Conservation (phyloP, 495 filamentous ascomycete genomes). For the Talaromyces liani region DNA sequence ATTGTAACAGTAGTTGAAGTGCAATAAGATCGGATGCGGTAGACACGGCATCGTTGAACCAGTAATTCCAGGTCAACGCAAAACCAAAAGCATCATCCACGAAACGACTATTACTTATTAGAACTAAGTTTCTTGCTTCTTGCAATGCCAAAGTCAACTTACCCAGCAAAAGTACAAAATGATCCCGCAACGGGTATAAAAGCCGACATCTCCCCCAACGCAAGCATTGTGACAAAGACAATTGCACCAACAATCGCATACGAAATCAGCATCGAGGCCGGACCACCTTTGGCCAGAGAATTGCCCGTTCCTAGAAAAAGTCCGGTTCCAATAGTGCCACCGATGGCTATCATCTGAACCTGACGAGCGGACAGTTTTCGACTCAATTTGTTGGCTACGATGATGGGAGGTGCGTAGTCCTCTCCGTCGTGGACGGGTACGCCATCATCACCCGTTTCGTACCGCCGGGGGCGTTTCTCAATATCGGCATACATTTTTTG, state of each 20-base stretch:
- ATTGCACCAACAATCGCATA: slow-evolving; percentile 50
- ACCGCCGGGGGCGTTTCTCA: slow-evolving; percentile 1
- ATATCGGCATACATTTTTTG: not conserved
- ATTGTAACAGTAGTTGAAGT: slow-evolving; percentile 43
- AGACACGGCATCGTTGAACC: slow-evolving; percentile 53
- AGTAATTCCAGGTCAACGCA: slow-evolving; percentile 67
- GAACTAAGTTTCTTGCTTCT: slow-evolving; percentile 2
- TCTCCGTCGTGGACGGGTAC: not conserved
- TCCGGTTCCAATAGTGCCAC: slow-evolving; percentile 70
- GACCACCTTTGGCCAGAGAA: slow-evolving; percentile 56
- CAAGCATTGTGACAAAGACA: slow-evolving; percentile 44
- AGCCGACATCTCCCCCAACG: slow-evolving; percentile 43
- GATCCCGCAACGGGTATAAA: slow-evolving; percentile 43
- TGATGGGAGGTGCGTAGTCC: not conserved
- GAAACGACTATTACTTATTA: slow-evolving; percentile 41
- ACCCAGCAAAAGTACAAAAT: slow-evolving; percentile 47
- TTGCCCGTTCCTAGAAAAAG: slow-evolving; percentile 66
- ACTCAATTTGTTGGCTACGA: slow-evolving; percentile 5
- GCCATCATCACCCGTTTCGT: not conserved
- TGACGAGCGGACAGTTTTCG: slow-evolving; percentile 35
- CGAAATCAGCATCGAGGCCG: slow-evolving; percentile 61
- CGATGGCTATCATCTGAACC: slow-evolving; percentile 60
- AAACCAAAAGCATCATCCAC: slow-evolving; percentile 65
- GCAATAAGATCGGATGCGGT: slow-evolving; percentile 49
- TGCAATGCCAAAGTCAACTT: slow-evolving; percentile 11